These are phyloP conservation scores for Curvularia sp. DNA, from an alignment of 2,329 filamentous ascomycete species.

Conservation along the genomic window DNA sequence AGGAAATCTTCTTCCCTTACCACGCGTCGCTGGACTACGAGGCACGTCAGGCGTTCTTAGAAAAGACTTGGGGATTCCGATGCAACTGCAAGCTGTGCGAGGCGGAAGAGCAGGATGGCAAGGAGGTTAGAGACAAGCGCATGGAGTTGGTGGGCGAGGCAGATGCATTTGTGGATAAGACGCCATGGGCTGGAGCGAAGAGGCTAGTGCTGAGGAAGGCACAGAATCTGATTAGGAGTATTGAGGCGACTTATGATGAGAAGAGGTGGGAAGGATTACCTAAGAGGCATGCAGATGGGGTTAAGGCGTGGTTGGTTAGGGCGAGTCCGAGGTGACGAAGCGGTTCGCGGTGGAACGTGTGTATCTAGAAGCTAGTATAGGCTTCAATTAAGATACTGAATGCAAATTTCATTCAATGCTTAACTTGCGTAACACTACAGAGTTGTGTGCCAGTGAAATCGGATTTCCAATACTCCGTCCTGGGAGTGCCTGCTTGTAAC, in stretches of 20 bases:
- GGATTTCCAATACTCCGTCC: no score
- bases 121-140: slow-evolving; percentile 30
- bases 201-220: slow-evolving; percentile 34
- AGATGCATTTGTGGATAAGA: slow-evolving; percentile 34
- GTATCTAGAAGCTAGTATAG: not conserved
- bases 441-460: no score
- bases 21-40: slow-evolving; percentile 45
- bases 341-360: no score
- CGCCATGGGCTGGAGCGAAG: slow-evolving; percentile 40
- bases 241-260: slow-evolving; percentile 37
- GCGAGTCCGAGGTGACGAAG: slow-evolving; percentile 21
- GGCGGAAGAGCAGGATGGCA: slow-evolving; percentile 40
- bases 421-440: no score
- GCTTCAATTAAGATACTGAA: not conserved
- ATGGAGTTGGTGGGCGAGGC: slow-evolving; percentile 33
- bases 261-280: slow-evolving; percentile 31
- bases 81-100: slow-evolving; percentile 52
- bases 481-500: no score
- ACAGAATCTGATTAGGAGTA: slow-evolving; percentile 27
- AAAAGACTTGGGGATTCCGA: slow-evolving; percentile 51
- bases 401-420: not conserved
- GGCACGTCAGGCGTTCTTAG: slow-evolving; percentile 40
- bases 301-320: slow-evolving; percentile 32
- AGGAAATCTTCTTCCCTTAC: slow-evolving; percentile 37
- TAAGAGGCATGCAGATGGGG: slow-evolving; percentile 19